phyloP scores from a whole-genome alignment of 2,329 filamentous ascomycete genomes.

The Neonectria sp. region DNA sequence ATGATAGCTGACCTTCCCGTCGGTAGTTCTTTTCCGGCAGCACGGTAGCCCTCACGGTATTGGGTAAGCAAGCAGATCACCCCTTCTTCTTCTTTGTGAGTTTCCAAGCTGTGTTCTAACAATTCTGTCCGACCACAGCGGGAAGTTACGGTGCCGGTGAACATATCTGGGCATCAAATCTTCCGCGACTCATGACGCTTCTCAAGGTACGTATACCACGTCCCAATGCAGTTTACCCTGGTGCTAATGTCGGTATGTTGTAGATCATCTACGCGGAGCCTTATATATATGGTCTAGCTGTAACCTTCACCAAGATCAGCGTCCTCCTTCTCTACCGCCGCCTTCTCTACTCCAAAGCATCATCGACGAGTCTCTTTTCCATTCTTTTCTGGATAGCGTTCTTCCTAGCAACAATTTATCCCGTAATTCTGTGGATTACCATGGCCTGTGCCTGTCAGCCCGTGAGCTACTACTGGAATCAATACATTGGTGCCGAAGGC shows the following conservation, averaged over 20 bases:
- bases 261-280: constrained; percentile 24
- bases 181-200: constrained; percentile 15
- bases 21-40: constrained; percentile 16
- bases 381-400: constrained; percentile 22
- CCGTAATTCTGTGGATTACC: constrained; percentile 23
- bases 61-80: constrained; percentile 6
- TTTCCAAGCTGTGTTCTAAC: background rate
- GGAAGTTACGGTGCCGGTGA: constrained; percentile 26
- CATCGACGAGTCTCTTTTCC: background rate
- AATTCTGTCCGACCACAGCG: background rate
- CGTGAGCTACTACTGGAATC: constrained; percentile 31
- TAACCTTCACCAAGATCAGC: constrained; percentile 28
- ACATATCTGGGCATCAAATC: constrained; percentile 24
- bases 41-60: constrained; percentile 10
- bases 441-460: constrained; percentile 25
- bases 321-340: constrained; percentile 32
- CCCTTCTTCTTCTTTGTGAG: background rate
- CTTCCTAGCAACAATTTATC: constrained; percentile 9
- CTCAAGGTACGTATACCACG: constrained; percentile 14
- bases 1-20: background rate
- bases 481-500: constrained; percentile 26
- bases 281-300: constrained; percentile 25
- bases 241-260: background rate
- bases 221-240: background rate
- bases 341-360: constrained; percentile 19